Evolutionary conservation across 1,284 basidiomycete genomes (phyloP).

Genomic region (Fomitiporia mediterranea): DNA sequence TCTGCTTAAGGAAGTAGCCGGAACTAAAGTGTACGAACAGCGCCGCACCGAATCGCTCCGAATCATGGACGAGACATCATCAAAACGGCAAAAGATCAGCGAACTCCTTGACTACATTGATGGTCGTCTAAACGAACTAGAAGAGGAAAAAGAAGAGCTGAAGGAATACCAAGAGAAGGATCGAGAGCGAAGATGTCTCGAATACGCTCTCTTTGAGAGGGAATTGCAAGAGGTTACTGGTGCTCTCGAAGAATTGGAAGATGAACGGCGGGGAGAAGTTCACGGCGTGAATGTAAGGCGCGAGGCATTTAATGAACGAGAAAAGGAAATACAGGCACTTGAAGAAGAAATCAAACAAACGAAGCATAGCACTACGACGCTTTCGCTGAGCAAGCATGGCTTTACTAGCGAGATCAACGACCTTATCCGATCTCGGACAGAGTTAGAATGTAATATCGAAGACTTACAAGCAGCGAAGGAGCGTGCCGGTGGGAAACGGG

Average conservation of each 20-base stretch:
- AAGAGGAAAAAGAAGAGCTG: conserved; percentile 96
- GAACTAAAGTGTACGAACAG: conserved; percentile 97
- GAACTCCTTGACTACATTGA: conserved; percentile 92
- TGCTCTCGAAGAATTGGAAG: conserved; percentile 79
- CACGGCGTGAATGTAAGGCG: conserved; percentile 79
- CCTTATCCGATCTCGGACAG: conserved; percentile 71
- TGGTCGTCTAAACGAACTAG: conserved; percentile 83
- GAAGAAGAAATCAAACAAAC: conserved; percentile 71
- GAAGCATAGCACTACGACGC: conserved; percentile 68
- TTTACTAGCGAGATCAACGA: conserved; percentile 76
- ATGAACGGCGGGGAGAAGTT: conserved; percentile 77
- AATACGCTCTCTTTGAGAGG: conserved; percentile 90
- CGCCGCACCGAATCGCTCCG: conserved; percentile 87
- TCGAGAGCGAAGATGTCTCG: conserved; percentile 89
- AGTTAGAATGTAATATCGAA: conserved; percentile 78
- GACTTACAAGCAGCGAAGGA: conserved; percentile 69
- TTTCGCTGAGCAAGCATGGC: conserved; percentile 64
- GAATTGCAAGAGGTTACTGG: conserved; percentile 88
- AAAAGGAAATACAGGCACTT: conserved; percentile 77
- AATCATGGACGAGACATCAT: conserved; percentile 95
- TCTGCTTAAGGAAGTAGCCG: conserved; percentile 96
- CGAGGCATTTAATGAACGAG: conserved; percentile 77
- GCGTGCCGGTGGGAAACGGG: conserved; percentile 57
- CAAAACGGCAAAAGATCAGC: conserved; percentile 87
- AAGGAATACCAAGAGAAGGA: conserved; percentile 97